These are phyloP conservation scores for Bolboschoenoplectus hybrid DNA, from an alignment of 202 grass and related monocot genomes.

Conservation along the genomic window DNA sequence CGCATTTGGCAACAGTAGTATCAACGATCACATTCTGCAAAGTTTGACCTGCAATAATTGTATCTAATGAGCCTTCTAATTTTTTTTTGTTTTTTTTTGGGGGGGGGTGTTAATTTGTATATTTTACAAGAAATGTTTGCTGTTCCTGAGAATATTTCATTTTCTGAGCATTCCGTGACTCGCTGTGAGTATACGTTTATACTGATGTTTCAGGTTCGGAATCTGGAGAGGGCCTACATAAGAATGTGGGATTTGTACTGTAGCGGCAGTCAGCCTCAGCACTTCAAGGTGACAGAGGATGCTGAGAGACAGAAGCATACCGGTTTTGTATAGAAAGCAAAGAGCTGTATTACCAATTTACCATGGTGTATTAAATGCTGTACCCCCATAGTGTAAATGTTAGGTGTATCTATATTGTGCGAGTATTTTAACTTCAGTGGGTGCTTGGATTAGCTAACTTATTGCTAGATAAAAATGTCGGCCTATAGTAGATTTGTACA, in stretches of 20 bases:
- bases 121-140: background rate
- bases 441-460: slow-evolving; percentile 21
- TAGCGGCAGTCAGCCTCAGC: slow-evolving; percentile 49
- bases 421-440: slow-evolving; percentile 19
- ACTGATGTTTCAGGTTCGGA: slow-evolving; percentile 56
- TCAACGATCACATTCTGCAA: background rate
- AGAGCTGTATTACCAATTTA: slow-evolving; percentile 31
- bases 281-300: slow-evolving; percentile 78
- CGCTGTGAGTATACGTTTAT: background rate
- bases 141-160: background rate
- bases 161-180: background rate
- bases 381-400: slow-evolving; percentile 11
- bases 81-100: background rate
- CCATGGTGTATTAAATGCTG: background rate
- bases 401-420: slow-evolving; percentile 31
- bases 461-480: background rate
- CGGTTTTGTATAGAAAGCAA: slow-evolving; percentile 74
- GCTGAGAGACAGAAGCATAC: slow-evolving; percentile 42
- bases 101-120: background rate
- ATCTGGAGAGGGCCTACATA: slow-evolving; percentile 82
- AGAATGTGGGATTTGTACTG: slow-evolving; percentile 88
- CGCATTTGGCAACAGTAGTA: background rate
- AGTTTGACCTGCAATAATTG: background rate
- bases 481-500: background rate
- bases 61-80: background rate